Percentiles rank a stretch among this genome's conserved stretches.
Evolutionary conservation across 352 stramenopile species (phyloP).

Genomic region (Pythium chondricola): DNA sequence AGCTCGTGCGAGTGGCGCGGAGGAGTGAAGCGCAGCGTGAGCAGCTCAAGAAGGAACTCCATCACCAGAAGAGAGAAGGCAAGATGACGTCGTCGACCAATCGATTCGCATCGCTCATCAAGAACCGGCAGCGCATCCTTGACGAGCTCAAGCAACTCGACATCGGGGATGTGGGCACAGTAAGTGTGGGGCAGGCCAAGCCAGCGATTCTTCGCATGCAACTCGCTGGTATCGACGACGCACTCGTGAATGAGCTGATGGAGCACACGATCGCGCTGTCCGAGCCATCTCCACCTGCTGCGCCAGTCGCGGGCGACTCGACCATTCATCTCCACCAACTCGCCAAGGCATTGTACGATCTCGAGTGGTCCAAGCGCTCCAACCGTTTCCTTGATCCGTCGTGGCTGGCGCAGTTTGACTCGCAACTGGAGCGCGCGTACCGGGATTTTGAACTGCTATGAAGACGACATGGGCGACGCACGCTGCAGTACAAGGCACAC

Average conservation of each 20-base stretch:
- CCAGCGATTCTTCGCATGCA: constrained; percentile 36
- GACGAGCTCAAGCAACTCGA: constrained; percentile 51
- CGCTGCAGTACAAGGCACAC: too few relatives aligned
- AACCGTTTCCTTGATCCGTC: constrained; percentile 78
- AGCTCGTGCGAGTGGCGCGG: constrained; percentile 64
- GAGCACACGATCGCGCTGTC: constrained; percentile 18
- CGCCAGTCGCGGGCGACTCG: background rate
- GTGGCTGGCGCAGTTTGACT: constrained; percentile 78
- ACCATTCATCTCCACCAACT: constrained; percentile 44
- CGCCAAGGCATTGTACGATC: constrained; percentile 44
- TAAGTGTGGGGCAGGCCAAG: constrained; percentile 41
- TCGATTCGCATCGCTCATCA: constrained; percentile 37
- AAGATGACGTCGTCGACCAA: constrained; percentile 22
- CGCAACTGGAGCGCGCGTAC: constrained; percentile 62
- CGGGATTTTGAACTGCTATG: constrained; percentile 69
- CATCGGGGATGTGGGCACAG: constrained; percentile 25
- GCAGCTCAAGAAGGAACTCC: constrained; percentile 61
- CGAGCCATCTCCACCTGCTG: too few relatives aligned
- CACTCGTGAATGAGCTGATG: constrained; percentile 39
- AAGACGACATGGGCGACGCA: constrained; percentile 2
- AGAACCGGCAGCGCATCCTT: constrained; percentile 53
- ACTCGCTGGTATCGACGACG: constrained; percentile 46
- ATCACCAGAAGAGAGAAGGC: constrained; percentile 30
- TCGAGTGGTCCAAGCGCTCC: constrained; percentile 56
- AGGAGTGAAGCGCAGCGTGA: constrained; percentile 68